Percentiles rank a stretch among this genome's conserved stretches.
These are phyloP conservation scores for Penicillium longicatenatum DNA, from an alignment of 495 filamentous ascomycete genomes.

Conservation along the genomic window DNA sequence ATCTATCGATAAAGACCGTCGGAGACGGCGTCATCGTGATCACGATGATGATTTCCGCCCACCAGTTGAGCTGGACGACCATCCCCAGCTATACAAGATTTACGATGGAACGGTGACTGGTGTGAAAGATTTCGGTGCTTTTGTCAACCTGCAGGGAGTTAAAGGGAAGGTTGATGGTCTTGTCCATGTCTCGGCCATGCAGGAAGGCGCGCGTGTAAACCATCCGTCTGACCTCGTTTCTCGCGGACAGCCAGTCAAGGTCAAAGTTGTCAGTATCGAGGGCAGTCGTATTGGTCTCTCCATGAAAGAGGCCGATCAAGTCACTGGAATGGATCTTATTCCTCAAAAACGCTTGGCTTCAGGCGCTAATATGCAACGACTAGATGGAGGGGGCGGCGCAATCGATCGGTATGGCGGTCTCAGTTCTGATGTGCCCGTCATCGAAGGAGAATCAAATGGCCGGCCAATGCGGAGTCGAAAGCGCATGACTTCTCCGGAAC, in stretches of 20 bases:
- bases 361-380: constrained; percentile 84
- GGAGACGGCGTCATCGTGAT: constrained; percentile 41
- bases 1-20: constrained; percentile 38
- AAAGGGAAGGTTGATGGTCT: constrained; percentile 88
- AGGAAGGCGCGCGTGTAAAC: constrained; percentile 83
- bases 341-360: constrained; percentile 83
- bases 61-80: constrained; percentile 76
- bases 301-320: constrained; percentile 97
- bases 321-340: constrained; percentile 79
- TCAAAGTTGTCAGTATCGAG: constrained; percentile 89
- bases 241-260: constrained; percentile 81
- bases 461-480: constrained; percentile 68
- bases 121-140: constrained; percentile 92
- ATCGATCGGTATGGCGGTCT: constrained; percentile 60
- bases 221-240: constrained; percentile 87
- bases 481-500: constrained; percentile 90
- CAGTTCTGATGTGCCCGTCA: constrained; percentile 61
- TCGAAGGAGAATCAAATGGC: constrained; percentile 59
- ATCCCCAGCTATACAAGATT: constrained; percentile 80
- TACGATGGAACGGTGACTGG: constrained; percentile 90
- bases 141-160: constrained; percentile 88
- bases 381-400: constrained; percentile 55
- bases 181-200: constrained; percentile 95
- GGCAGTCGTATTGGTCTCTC: constrained; percentile 79
- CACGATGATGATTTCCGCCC: constrained; percentile 67